phyloP scores from a whole-genome alignment of 2,329 filamentous ascomycete species.

The Ceratocystiopsis brevicomis region DNA sequence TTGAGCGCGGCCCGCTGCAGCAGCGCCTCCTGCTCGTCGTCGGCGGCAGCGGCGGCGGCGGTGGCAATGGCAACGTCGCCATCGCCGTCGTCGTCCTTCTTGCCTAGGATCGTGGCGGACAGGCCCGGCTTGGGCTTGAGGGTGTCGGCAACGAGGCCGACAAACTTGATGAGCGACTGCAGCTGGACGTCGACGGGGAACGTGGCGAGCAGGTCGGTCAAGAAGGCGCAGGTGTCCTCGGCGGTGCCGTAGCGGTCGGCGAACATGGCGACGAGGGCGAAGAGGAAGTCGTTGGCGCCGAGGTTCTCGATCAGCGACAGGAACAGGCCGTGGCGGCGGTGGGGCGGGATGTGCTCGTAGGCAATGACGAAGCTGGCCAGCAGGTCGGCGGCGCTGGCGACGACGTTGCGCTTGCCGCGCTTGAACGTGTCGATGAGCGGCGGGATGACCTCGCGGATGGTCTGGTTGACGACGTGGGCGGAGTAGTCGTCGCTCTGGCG shows the following conservation, averaged over 20 bases:
- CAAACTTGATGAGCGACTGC: constrained; percentile 55
- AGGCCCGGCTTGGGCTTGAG: constrained; percentile 57
- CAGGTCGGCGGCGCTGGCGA: constrained; percentile 71
- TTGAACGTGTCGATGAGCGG: constrained; percentile 73
- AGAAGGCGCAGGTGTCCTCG: constrained; percentile 54
- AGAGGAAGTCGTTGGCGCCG: constrained; percentile 71
- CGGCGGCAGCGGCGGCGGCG: constrained; percentile 14
- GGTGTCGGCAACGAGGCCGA: constrained; percentile 57
- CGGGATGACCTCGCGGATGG: constrained; percentile 84
- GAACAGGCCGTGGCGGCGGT: constrained; percentile 68
- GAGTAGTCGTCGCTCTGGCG: constrained; percentile 94
- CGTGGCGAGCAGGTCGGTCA: constrained; percentile 50
- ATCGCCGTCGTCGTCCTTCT: constrained; percentile 21
- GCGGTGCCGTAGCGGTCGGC: constrained; percentile 75
- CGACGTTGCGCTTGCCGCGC: constrained; percentile 56
- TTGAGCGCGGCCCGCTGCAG: constrained; percentile 31
- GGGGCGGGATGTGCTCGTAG: constrained; percentile 85
- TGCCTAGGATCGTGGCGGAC: constrained; percentile 51
- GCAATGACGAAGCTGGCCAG: constrained; percentile 92
- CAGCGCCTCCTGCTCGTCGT: constrained; percentile 22
- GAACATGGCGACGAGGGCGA: constrained; percentile 72
- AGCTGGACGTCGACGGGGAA: constrained; percentile 64
- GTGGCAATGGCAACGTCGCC: constrained; percentile 13
- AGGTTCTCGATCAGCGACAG: constrained; percentile 69
- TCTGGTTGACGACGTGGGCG: constrained; percentile 86